A percentile compares a stretch with the other conserved stretches of the same genome.
phyloP scores from a whole-genome alignment of 768 basidiomycete species.

The Gymnopilus junonius region DNA sequence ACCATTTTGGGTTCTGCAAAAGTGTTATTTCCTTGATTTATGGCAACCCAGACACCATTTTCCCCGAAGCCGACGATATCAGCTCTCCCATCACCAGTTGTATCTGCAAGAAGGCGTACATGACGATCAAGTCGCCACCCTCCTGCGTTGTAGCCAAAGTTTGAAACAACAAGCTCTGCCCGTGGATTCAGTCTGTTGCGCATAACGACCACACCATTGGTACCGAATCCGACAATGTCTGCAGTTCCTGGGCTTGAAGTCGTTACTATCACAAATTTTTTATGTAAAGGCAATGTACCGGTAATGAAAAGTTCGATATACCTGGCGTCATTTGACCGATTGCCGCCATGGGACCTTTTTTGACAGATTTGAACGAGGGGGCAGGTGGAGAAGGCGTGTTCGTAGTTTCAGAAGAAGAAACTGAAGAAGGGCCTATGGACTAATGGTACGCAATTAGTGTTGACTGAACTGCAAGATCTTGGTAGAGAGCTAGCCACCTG shows the following conservation, averaged over 20 bases:
- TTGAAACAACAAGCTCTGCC: neutral
- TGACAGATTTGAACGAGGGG: no score
- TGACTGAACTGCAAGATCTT: no score
- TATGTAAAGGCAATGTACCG: no score
- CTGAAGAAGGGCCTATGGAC: no score
- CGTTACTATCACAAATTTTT: no score
- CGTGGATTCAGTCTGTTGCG: neutral
- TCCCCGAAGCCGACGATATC: slow-evolving; percentile 25
- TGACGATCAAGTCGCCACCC: slow-evolving; percentile 21
- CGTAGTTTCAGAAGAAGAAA: no score
- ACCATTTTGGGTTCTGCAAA: neutral
- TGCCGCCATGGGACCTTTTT: no score
- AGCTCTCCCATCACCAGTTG: slow-evolving; percentile 5
- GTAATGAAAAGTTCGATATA: no score
- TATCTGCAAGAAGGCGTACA: slow-evolving; percentile 20
- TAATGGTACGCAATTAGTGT: no score
- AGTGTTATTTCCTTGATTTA: slow-evolving; percentile 21
- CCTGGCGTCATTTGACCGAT: no score
- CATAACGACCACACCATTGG: neutral
- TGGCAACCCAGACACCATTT: slow-evolving; percentile 10
- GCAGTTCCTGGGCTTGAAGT: slow-evolving; percentile 7
- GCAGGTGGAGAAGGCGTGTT: no score
- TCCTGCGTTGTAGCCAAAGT: slow-evolving; percentile 15
- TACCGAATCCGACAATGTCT: slow-evolving; percentile 15
- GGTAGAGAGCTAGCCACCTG: no score